phyloP scores from a whole-genome alignment of 2,329 filamentous ascomycete genomes.

The Ceratocystis albifundus region DNA sequence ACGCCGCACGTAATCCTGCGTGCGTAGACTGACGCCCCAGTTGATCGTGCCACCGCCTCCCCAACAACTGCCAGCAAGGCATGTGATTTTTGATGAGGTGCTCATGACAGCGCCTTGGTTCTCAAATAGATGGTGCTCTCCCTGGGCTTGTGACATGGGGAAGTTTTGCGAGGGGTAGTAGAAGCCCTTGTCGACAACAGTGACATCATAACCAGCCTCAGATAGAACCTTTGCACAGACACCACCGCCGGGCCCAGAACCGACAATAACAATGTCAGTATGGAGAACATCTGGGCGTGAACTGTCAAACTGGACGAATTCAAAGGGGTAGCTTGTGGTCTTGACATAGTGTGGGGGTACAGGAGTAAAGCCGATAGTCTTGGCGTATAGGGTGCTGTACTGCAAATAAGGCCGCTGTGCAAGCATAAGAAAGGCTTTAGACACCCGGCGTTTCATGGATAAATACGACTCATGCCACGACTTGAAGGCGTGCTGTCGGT shows the following conservation, averaged over 20 bases:
- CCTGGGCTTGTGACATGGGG: conserved; percentile 58
- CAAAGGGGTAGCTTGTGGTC: conserved; percentile 43
- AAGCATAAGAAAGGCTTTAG: conserved; percentile 44
- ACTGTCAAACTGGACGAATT: conserved; percentile 47
- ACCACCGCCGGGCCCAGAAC: conserved; percentile 74
- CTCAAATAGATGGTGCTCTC: conserved; percentile 55
- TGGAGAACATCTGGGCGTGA: background rate
- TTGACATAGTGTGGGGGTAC: conserved; percentile 41
- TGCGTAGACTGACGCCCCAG: conserved; percentile 57
- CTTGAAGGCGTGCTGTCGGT: conserved; percentile 51
- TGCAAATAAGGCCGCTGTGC: conserved; percentile 45
- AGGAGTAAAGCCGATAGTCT: conserved; percentile 47
- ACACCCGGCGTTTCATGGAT: conserved; percentile 42
- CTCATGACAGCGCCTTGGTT: conserved; percentile 47
- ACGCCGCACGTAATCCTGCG: conserved; percentile 62
- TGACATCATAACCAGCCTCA: conserved; percentile 60
- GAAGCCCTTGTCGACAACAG: conserved; percentile 75
- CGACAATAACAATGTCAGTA: conserved; percentile 67
- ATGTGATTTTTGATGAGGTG: conserved; percentile 46
- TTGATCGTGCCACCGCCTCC: conserved; percentile 84
- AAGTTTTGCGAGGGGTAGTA: conserved; percentile 61
- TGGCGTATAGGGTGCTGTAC: conserved; percentile 43
- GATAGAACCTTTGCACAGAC: conserved; percentile 72
- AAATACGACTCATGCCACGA: conserved; percentile 51
- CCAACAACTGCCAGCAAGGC: conserved; percentile 62